Conservation (phyloP, 331 rosid species). For the Pyracantha coccinea region DNA sequence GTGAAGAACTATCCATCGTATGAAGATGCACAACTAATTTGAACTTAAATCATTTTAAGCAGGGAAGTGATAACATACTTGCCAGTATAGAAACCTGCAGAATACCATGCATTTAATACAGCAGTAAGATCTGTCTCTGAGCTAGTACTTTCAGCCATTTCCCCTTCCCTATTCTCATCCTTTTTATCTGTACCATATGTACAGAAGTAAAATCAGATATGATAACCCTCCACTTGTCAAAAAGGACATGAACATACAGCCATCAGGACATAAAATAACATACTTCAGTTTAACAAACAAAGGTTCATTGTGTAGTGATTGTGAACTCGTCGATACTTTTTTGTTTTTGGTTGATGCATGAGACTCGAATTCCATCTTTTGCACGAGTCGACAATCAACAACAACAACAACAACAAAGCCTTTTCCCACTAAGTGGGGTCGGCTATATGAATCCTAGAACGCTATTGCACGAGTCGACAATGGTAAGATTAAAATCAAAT, state of each 20-base stretch:
- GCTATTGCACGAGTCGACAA: not conserved
- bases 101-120: conserved; percentile 87
- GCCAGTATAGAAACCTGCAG: conserved; percentile 89
- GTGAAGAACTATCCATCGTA: not conserved
- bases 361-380: not conserved
- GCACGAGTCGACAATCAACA: not conserved
- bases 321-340: not conserved
- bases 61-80: conserved; percentile 39
- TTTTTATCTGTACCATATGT: conserved; percentile 30
- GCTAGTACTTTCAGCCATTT: conserved; percentile 24
- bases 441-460: too few species aligned
- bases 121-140: conserved; percentile 50
- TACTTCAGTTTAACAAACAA: not conserved
- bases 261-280: not conserved
- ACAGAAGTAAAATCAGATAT: not conserved
- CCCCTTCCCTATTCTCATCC: conserved; percentile 22
- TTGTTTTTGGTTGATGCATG: not conserved
- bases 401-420: too few species aligned
- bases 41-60: not conserved
- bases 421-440: too few species aligned
- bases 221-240: not conserved
- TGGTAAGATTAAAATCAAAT: not conserved
- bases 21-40: not conserved
- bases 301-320: not conserved
- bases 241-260: not conserved